Base-by-base conservation (phyloP, 371 early-diverging fungal species). In the Mucor sp. region DNA sequence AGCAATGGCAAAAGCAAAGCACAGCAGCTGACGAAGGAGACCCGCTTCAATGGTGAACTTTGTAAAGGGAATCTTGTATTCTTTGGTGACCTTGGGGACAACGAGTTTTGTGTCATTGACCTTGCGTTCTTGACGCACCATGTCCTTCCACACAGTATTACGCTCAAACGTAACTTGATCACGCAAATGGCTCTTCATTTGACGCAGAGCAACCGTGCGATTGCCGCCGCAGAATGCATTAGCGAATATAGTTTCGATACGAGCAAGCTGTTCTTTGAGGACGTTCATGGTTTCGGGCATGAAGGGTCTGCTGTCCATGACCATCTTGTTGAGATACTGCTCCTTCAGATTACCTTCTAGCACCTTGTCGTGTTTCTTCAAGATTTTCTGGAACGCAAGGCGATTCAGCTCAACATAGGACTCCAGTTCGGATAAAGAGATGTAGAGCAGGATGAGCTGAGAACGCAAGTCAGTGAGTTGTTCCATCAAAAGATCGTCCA, bases 361-460 rank as follows among this genome's bases (percentile, higher is more conserved):
- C 6, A 93, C 92, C 80, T 97, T 99, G 81, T 99, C 98, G 72
- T 92, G 94, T 79, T 99, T 97, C 76, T 97, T 98, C 19, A 99
- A 78, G 70, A 98, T 94, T 80, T 97, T 99, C 71, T 90, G 84
- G 78, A 99, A 98, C 4, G 97, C 98, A 3, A 93, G 96, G 57
- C 89, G 84, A 86, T 99, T 99, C 55, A 98, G 82, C 60, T 95
- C 91, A 19, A 91, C 90, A 69, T 91, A 99, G 28, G 95, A 90
- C 55, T 93, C 90, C 5, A 98, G 86, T 65, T 96, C 96, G 30
- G 89, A 89, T 4, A 97, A 76, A 47, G 87, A 81, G 35, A 95
- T 90, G 66, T 90, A 95, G 53, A 93, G 79, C 50, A 91, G 83
- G 63, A 88, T 80, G 19, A 77, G 56, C 21, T 75, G 82, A 28